Evolutionary conservation across 2,329 filamentous ascomycete genomes (phyloP), one percentile per base, ranked within the genome.

Genomic region (Aspergillus sclerotialis): DNA sequence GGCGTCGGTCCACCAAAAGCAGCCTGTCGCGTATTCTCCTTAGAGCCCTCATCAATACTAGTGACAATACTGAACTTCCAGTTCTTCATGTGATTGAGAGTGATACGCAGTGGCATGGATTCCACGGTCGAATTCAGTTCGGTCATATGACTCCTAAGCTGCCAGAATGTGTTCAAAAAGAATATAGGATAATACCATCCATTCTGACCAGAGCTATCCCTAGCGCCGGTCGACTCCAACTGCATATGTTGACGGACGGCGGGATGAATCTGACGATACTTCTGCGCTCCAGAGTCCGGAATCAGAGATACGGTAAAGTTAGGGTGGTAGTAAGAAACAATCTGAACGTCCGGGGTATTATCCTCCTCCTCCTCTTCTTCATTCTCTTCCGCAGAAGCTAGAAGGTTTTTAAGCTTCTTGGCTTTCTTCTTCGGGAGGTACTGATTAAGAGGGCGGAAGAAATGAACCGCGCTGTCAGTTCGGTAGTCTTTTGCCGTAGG

Each of bases 161-260:
- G 90, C 92, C 92, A 98, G 65, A 98, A 98, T 4, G 84, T 93
- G 65, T 98, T 98, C 56, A 92, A 70, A 58, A 87, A 98, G 25
- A 96, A 66, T 28, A 95, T 77, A 4, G 92, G 92, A 55, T 84
- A 79, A 57, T 96, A 98, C 89, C 89, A 98, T 41, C 82, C 82
- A 63, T 96, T 87, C 63, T 89, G 76, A 24, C 92, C 92, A 10
- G 78, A 79, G 2, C 73, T 78, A 59, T 98, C 92, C 40, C 92
- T 79, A 28, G 87, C 84, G 30, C 83, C 84, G 2, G 79, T 88
- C 2, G 76, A 62, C 59, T 96, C 92, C 19, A 94, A 73, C 29
- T 80, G 79, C 24, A 95, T 68, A 56, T 84, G 92, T 52, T 87
- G 81, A 33, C 82, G 78, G 36, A 84, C 68, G 1, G 86, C 84